Evolutionary conservation across 2,329 filamentous ascomycete genomes (phyloP).

Genomic region (Arthrinium phaeospermum): DNA sequence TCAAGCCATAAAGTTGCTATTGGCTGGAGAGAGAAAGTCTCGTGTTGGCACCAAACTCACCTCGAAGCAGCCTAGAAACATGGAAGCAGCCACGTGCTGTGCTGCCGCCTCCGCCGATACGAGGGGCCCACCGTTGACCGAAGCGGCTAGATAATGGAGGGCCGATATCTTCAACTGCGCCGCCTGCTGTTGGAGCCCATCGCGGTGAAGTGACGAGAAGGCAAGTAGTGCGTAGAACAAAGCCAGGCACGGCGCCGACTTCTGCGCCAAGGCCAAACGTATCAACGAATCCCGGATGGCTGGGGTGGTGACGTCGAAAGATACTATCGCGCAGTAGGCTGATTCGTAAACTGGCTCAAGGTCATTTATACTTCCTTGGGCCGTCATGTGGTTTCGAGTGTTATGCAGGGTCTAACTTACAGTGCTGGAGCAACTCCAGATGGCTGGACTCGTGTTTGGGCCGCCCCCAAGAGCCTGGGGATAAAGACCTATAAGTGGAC

Average conservation of each 20-base stretch:
- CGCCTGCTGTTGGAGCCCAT: conserved; percentile 31
- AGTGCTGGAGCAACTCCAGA: conserved; percentile 27
- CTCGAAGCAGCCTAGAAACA: conserved; percentile 39
- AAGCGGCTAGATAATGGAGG: conserved; percentile 30
- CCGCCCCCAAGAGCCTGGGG: background rate
- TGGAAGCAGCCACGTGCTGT: conserved; percentile 38
- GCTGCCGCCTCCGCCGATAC: conserved; percentile 28
- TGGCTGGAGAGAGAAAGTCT: background rate
- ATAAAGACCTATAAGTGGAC: background rate
- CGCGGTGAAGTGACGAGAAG: conserved; percentile 33
- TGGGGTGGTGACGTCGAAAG: conserved; percentile 26
- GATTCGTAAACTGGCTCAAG: conserved; percentile 28
- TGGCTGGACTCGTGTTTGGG: conserved; percentile 21
- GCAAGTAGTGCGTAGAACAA: conserved; percentile 34
- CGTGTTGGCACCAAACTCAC: conserved; percentile 23
- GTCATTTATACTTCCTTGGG: background rate
- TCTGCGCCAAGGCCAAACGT: conserved; percentile 30
- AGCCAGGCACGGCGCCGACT: conserved; percentile 30
- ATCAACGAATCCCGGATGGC: conserved; percentile 32
- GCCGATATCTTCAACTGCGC: conserved; percentile 35
- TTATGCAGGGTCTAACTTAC: conserved; percentile 22
- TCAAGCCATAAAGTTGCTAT: background rate
- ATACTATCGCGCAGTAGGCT: conserved; percentile 31
- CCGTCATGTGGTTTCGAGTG: background rate
- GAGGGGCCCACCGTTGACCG: conserved; percentile 26